phyloP scores from a whole-genome alignment of 2,329 filamentous ascomycete species.

The Fusarium lyarnte region DNA sequence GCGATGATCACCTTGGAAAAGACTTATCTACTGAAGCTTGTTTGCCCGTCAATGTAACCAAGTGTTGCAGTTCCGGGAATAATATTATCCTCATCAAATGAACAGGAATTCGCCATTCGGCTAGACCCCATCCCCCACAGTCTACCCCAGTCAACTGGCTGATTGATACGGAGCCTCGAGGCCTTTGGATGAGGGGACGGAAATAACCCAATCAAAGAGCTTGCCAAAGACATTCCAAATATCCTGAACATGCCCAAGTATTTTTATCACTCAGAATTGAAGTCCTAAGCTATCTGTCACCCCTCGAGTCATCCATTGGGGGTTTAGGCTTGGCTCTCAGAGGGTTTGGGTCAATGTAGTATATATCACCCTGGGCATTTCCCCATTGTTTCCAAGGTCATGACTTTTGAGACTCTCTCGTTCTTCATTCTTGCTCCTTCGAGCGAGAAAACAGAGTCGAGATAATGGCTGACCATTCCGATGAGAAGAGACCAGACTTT shows the following conservation, averaged over 20 bases:
- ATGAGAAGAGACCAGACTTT: constrained; percentile 22
- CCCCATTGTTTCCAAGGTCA: constrained; percentile 10
- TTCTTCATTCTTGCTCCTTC: not conserved
- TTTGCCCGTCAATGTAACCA: not conserved
- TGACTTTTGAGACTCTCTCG: not conserved
- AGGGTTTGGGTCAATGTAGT: not conserved
- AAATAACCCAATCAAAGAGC: not conserved
- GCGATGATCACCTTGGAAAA: not conserved
- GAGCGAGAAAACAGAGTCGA: not conserved
- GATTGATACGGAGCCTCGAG: constrained; percentile 7
- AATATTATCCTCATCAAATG: not conserved
- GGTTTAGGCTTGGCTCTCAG: constrained; percentile 21
- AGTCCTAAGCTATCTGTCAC: not conserved
- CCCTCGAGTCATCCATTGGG: constrained; percentile 16
- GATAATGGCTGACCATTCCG: constrained; percentile 14
- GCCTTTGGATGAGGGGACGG: not conserved
- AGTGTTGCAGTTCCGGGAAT: not conserved
- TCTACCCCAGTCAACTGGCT: constrained; percentile 17
- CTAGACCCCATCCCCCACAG: constrained; percentile 29
- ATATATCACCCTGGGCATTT: constrained; percentile 29
- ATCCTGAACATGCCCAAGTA: not conserved
- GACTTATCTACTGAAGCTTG: not conserved
- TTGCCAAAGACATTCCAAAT: no score
- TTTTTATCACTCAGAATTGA: not conserved
- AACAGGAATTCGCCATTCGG: constrained; percentile 20